Evolutionary conservation across 1,284 basidiomycete genomes (phyloP).

Genomic region (Polyporus tsugae): DNA sequence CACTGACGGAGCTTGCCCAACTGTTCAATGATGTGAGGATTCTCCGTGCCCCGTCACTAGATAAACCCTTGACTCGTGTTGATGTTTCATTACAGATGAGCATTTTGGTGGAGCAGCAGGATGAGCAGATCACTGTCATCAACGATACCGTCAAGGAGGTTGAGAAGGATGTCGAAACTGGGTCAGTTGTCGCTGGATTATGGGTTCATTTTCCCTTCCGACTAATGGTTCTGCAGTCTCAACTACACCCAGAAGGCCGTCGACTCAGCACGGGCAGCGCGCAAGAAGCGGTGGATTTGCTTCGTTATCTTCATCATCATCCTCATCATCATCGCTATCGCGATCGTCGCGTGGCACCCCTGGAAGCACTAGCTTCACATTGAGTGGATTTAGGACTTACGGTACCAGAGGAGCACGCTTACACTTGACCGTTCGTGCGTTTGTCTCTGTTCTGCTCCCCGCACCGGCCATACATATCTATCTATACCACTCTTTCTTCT

Average conservation of each 20-base stretch:
- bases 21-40: slow-evolving; percentile 89
- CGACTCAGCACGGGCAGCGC: slow-evolving; percentile 84
- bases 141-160: slow-evolving; percentile 78
- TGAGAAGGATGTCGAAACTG: slow-evolving; percentile 83
- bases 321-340: slow-evolving; percentile 68
- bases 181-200: slow-evolving; percentile 58
- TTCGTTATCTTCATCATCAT: slow-evolving; percentile 68
- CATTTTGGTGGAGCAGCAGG: slow-evolving; percentile 92
- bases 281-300: slow-evolving; percentile 95
- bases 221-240: slow-evolving; percentile 55
- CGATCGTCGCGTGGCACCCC: slow-evolving; percentile 52
- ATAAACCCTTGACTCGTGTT: neutral
- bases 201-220: neutral
- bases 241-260: slow-evolving; percentile 89
- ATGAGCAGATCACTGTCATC: slow-evolving; percentile 85
- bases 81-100: slow-evolving; percentile 68
- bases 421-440: neutral
- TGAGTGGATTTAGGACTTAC: slow-evolving; percentile 18
- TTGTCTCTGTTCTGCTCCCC: slow-evolving; percentile 15
- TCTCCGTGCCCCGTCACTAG: neutral
- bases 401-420: slow-evolving; percentile 19
- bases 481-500: slow-evolving; percentile 18
- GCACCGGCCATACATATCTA: slow-evolving; percentile 27
- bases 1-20: slow-evolving; percentile 92
- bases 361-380: slow-evolving; percentile 30